Evolutionary conservation across 2,329 filamentous ascomycete species (phyloP).

Genomic region (Cladophialophora immunda): DNA sequence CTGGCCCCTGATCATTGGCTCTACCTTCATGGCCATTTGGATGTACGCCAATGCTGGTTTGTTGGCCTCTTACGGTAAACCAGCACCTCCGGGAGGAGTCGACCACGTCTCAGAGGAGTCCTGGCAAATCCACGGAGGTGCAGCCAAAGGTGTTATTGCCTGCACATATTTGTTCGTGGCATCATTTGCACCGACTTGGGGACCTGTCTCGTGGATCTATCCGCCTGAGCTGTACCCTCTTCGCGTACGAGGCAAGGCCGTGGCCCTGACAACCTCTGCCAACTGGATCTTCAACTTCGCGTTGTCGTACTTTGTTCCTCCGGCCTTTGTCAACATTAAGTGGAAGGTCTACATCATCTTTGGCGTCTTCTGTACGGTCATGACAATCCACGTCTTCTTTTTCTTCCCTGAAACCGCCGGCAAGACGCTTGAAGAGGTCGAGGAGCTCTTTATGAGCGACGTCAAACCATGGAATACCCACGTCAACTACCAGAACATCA

Average conservation of each 20-base stretch:
- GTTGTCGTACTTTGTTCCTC: constrained; percentile 64
- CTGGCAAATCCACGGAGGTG: constrained; percentile 50
- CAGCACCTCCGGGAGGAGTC: constrained; percentile 45
- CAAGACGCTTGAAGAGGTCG: constrained; percentile 77
- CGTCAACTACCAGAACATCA: constrained; percentile 30
- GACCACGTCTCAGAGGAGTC: constrained; percentile 48
- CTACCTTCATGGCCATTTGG: constrained; percentile 66
- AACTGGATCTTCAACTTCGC: constrained; percentile 74
- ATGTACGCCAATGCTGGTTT: constrained; percentile 56
- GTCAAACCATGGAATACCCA: constrained; percentile 34
- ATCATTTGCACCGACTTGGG: constrained; percentile 71
- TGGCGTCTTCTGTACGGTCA: constrained; percentile 73
- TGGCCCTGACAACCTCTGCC: constrained; percentile 66
- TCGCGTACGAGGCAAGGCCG: constrained; percentile 69
- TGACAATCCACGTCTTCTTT: constrained; percentile 74
- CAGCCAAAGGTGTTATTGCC: constrained; percentile 71
- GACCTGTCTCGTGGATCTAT: constrained; percentile 54
- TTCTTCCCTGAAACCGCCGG: constrained; percentile 74
- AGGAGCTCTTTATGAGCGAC: constrained; percentile 29
- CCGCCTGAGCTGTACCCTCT: constrained; percentile 70
- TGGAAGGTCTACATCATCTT: constrained; percentile 78
- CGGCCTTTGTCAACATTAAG: constrained; percentile 65
- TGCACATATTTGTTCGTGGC: constrained; percentile 78
- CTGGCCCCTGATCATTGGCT: constrained; percentile 70
- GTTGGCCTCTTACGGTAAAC: constrained; percentile 54